A percentile compares a stretch with the other conserved stretches of the same genome.
Evolutionary conservation across 768 basidiomycete genomes (phyloP).

Genomic region (Tricholoma sp.): DNA sequence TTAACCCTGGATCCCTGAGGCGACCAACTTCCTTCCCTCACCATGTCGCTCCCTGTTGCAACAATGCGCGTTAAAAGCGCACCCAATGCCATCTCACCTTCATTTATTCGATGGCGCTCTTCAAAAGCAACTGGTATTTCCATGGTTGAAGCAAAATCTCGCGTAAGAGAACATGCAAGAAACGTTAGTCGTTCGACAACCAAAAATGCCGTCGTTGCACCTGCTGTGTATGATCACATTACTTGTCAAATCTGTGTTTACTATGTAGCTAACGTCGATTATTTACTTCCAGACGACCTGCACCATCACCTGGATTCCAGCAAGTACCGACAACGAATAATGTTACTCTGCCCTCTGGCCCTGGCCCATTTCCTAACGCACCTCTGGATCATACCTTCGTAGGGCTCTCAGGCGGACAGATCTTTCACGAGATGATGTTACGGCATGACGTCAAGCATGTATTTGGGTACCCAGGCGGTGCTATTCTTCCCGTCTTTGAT

Average conservation of each 20-base stretch:
- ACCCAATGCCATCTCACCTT: slow-evolving; percentile 16
- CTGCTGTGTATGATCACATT: slow-evolving; percentile 42
- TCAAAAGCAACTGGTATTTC: slow-evolving; percentile 42
- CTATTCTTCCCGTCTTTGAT: slow-evolving; percentile 99
- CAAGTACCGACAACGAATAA: slow-evolving; percentile 34
- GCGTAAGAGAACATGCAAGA: slow-evolving; percentile 74
- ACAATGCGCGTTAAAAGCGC: slow-evolving; percentile 40
- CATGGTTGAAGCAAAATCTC: slow-evolving; percentile 75
- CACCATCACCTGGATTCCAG: slow-evolving; percentile 51
- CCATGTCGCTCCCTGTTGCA: slow-evolving; percentile 39
- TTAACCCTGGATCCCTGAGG: not conserved
- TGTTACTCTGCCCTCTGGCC: slow-evolving; percentile 28
- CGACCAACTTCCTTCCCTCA: not conserved
- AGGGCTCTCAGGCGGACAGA: slow-evolving; percentile 92
- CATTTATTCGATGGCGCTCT: slow-evolving; percentile 45
- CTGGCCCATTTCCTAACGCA: slow-evolving; percentile 38
- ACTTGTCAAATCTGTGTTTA: slow-evolving; percentile 6
- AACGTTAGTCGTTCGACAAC: slow-evolving; percentile 65
- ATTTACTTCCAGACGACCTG: slow-evolving; percentile 45
- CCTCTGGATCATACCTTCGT: slow-evolving; percentile 81
- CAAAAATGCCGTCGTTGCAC: slow-evolving; percentile 56
- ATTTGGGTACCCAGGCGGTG: slow-evolving; percentile 97
- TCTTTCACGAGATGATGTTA: slow-evolving; percentile 99
- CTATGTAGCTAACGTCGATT: not conserved
- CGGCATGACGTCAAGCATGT: slow-evolving; percentile 94